Evolutionary conservation across 2,329 filamentous ascomycete species (phyloP).

Genomic region (Pyricularia pennisetigena): DNA sequence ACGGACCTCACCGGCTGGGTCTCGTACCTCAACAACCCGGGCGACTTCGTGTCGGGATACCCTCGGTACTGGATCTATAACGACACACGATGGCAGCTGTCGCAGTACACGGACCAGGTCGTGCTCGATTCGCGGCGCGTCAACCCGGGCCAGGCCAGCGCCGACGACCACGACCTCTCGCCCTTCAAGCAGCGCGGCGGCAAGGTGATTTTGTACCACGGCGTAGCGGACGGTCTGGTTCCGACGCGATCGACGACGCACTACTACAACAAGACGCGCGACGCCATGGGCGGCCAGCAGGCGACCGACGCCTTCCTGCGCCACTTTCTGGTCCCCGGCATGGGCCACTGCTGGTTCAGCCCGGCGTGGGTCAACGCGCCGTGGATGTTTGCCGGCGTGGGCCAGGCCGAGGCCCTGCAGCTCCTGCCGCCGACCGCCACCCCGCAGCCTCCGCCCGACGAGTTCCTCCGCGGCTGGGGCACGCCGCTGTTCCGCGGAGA

Average conservation of each 20-base stretch:
- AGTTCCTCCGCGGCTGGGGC: constrained; percentile 13
- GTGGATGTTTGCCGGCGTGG: constrained; percentile 22
- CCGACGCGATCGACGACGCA: constrained; percentile 18
- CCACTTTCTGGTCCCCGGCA: constrained; percentile 39
- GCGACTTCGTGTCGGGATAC: constrained; percentile 16
- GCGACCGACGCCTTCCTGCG: constrained; percentile 28
- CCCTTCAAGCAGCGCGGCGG: constrained; percentile 22
- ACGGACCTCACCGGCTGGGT: constrained; percentile 19
- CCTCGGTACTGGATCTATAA: constrained; percentile 17
- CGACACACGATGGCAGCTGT: constrained; percentile 19
- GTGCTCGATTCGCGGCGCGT: constrained; percentile 14
- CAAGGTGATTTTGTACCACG: constrained; percentile 32
- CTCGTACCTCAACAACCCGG: constrained; percentile 12
- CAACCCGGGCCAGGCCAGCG: constrained; percentile 20
- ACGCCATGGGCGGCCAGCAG: constrained; percentile 22
- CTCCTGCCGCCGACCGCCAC: neutral
- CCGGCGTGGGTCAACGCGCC: constrained; percentile 19
- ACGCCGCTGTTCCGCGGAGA: constrained; percentile 22
- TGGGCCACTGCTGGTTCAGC: constrained; percentile 33
- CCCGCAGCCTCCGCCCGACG: constrained; percentile 12
- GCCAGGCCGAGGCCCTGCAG: constrained; percentile 13
- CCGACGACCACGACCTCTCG: constrained; percentile 17
- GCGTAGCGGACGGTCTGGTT: constrained; percentile 27
- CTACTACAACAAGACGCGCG: constrained; percentile 22
- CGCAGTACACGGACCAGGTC: constrained; percentile 17